Percentiles rank a stretch among this genome's conserved stretches.
phyloP scores from a whole-genome alignment of 139 green algal species.

The Volvox africanus region DNA sequence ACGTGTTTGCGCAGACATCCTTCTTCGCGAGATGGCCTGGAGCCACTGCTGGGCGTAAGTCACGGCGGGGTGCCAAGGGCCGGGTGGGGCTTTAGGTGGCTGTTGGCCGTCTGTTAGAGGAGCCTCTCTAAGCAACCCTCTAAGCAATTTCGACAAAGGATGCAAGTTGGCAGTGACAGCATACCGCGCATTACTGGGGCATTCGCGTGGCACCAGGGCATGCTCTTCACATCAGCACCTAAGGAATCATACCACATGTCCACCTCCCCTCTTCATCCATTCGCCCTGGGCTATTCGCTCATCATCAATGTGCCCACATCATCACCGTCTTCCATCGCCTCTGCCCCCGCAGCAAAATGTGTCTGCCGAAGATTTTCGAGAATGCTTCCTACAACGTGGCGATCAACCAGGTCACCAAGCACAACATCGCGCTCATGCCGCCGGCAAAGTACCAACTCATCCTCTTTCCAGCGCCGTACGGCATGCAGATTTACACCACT shows the following conservation, averaged over 20 bases:
- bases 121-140: too few species aligned
- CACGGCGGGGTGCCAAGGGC: background rate
- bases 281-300: too few species aligned
- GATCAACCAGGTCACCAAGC: slow-evolving; percentile 10
- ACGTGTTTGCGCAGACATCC: background rate
- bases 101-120: too few species aligned
- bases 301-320: background rate
- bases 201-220: too few species aligned
- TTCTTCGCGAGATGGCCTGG: slow-evolving; percentile 2
- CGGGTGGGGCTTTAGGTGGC: background rate
- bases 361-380: background rate
- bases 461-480: slow-evolving; percentile 1
- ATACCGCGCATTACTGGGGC: too few species aligned
- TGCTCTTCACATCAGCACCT: too few species aligned
- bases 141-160: too few species aligned
- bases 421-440: slow-evolving; percentile 51
- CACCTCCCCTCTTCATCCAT: too few species aligned
- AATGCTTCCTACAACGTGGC: slow-evolving; percentile 35
- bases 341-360: slow-evolving; percentile 8
- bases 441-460: background rate
- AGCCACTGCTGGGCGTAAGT: slow-evolving; percentile 35
- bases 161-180: too few species aligned
- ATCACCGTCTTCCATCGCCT: background rate
- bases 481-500: slow-evolving; percentile 19
- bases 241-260: too few species aligned